Evolutionary conservation across 352 stramenopile genomes (phyloP), one percentile per base, ranked within the genome.

Genomic region (Phytophthora tentaculata): DNA sequence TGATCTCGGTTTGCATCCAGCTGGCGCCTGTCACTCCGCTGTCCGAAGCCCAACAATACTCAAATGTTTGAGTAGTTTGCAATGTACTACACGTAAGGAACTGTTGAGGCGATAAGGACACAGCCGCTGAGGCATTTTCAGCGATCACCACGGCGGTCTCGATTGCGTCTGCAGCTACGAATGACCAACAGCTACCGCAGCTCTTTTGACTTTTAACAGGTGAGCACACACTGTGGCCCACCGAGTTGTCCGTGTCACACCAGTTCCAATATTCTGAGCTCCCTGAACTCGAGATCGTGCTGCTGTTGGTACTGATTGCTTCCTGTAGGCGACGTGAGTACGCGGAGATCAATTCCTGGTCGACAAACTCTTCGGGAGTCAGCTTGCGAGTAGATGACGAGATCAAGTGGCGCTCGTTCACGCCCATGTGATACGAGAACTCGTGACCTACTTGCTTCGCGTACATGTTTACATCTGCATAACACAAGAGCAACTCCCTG

Each of bases 151-250:
- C 86, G 0, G 86, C 86, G 0, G 86, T 92, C 57, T 95, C 86
- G 28, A 95, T 95, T 10, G 86, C 79, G 65, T 95, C 86, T 6
- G 84, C 78, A 16, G 86, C 86, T 1, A 86, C 86, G 37, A 95
- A 95, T 2, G 86, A 86, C 86, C 86, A 95, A 61, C 86, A 95
- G 53, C 81, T 91, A 35, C 86, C 86, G 53, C 86, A 95, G 47
- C 84, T 89, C 47, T 90, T 78, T 74, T 95, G 86, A 45, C 86
- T 93, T 64, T 95, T 95, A 9, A 93, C 81, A 9, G 74, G 70
- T 23, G 84, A 83, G 55, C 86, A 95, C 52, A 95, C 83, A 26
- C 59, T 89, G 54, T 77, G 74, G 2, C 64, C 73, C 51, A 86
- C 56, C 1, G 86, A 75, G 61, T 95, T 95, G 52, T 80, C 60